Evolutionary conservation across 2,329 filamentous ascomycete genomes (phyloP), one percentile per base, ranked within the genome.

Genomic region (Knoxdaviesia capensis): DNA sequence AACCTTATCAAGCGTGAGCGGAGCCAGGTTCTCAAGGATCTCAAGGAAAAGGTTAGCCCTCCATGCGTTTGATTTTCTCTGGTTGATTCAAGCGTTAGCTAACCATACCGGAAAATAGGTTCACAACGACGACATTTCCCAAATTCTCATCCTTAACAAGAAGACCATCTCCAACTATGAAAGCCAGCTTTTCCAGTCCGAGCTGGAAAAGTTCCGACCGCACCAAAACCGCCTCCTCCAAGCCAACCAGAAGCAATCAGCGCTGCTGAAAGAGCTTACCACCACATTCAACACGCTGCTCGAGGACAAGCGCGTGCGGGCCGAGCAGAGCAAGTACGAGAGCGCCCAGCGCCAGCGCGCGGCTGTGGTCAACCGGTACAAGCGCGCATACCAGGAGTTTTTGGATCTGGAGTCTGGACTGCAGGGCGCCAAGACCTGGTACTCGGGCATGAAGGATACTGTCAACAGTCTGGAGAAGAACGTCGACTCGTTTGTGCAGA

Each of bases 261-360:
- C 84, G 0, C 63, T 98, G 42, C 86, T 98, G 76, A 96, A 96
- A 59, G 90, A 98, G 51, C 69, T 98, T 38, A 94, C 86, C 0
- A 71, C 74, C 34, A 77, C 80, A 0, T 96, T 96, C 59, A 88
- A 87, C 52, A 75, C 79, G 45, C 68, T 98, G 6, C 62, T 96
- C 34, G 87, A 94, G 57, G 90, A 98, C 59, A 94, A 92, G 65
- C 74, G 90, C 43, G 88, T 98, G 9, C 74, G 86, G 40, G 76
- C 85, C 1, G 90, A 98, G 59, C 88, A 96, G 62, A 92, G 77
- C 62, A 94, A 92, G 59, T 96, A 94, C 53, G 90, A 98, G 56
- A 63, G 69, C 2, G 83, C 94, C 48, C 87, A 86, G 42, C 71
- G 85, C 43, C 86, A 94, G 55, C 71, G 85, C 37, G 81, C 77